Base-by-base conservation (phyloP, 2,329 filamentous ascomycete genomes). In the Botrytis medusae region DNA sequence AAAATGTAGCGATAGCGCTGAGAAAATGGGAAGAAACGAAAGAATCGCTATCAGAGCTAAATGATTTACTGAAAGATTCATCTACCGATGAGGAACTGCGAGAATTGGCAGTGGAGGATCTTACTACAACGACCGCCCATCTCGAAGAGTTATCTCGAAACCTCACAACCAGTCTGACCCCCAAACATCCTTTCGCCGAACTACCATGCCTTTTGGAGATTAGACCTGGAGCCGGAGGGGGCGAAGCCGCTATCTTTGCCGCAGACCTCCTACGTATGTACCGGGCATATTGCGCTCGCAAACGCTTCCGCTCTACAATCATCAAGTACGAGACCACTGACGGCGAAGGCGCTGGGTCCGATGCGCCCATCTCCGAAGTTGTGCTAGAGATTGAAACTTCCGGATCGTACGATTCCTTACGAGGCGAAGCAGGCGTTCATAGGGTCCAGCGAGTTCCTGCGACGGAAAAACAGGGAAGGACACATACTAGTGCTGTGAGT, bases 221-320 rank as follows among this genome's bases (percentile, higher is more conserved):
- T 74, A 89, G 95, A 0, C 96, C 96, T 0, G 96, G 96, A 0
- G 95, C 94, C 0, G 96, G 96, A 54, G 96, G 96, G 2, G 90
- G 94, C 73, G 96, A 99, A 83, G 95, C 95, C 3, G 91, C 93
- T 0, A 90, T 97, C 75, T 99, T 99, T 78, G 94, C 95, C 20
- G 92, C 93, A 72, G 90, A 96, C 70, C 83, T 99, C 10, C 89
- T 97, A 78, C 90, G 91, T 77, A 98, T 99, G 96, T 99, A 99
- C 84, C 88, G 90, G 76, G 85, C 85, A 1, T 94, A 94, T 79
- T 97, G 95, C 82, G 84, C 88, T 67, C 88, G 90, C 9, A 87
- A 87, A 63, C 91, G 91, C 4, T 87, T 94, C 74, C 89, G 89
- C 0, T 85, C 87, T 12, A 89, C 87, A 0, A 84, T 96, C 0